Conservation (phyloP, 75 land plant genomes). For the Cupressus sempervirens region DNA sequence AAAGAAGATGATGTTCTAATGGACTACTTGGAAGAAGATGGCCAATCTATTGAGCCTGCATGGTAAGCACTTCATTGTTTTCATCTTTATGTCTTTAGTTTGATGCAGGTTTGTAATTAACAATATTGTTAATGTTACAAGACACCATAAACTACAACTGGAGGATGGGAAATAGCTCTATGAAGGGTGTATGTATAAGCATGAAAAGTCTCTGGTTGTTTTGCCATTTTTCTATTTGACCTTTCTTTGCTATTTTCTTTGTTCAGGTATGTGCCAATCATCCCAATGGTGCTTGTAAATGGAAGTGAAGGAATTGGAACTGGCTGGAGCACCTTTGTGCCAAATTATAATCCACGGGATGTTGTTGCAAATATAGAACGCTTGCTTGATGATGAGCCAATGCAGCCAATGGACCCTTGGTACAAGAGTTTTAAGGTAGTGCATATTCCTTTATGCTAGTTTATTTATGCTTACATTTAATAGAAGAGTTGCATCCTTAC, state of each 20-base stretch:
- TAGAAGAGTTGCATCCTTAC: background rate
- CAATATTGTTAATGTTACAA: background rate
- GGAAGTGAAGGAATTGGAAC: constrained; percentile 99
- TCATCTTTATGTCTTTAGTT: background rate
- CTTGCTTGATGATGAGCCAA: constrained; percentile 56
- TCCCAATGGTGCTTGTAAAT: constrained; percentile 93
- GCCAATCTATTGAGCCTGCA: constrained; percentile 83
- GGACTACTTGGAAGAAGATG: constrained; percentile 88
- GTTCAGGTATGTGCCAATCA: constrained; percentile 79
- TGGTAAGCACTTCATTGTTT: constrained; percentile 42
- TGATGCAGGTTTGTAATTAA: background rate
- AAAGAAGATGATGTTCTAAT: constrained; percentile 85
- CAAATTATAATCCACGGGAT: constrained; percentile 95
- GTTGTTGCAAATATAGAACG: constrained; percentile 73
- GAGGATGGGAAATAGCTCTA: background rate
- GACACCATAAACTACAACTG: background rate
- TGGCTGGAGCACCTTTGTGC: constrained; percentile 96
- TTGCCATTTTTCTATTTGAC: background rate
- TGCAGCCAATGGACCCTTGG: constrained; percentile 96
- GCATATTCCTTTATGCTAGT: background rate
- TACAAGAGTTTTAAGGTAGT: constrained; percentile 85
- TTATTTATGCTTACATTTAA: background rate
- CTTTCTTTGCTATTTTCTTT: constrained; percentile 2
- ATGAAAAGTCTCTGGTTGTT: background rate
- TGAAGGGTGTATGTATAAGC: background rate